A percentile compares a stretch with the other conserved stretches of the same genome.
These are phyloP conservation scores for slime mould (Dictyostelium discoideum) DNA, from an alignment of 78 protist species.

Conservation along the genomic window dicty_2.7 NC_007091.3:1830001-1830500, in stretches of 20 bases:
- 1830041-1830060: slow-evolving; percentile 88
- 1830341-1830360: slow-evolving; percentile 86
- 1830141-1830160: slow-evolving; percentile 83
- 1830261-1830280: slow-evolving; percentile 89
- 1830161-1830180: slow-evolving; percentile 77
- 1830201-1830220: slow-evolving; percentile 92
- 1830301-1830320: slow-evolving; percentile 84
- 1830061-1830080: slow-evolving; percentile 91
- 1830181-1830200: slow-evolving; percentile 86
- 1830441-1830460: slow-evolving; percentile 48
- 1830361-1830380: slow-evolving; percentile 70
- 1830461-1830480: slow-evolving; percentile 25
- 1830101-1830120: slow-evolving; percentile 49
- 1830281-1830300: slow-evolving; percentile 78
- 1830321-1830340: slow-evolving; percentile 93
- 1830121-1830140: slow-evolving; percentile 18
- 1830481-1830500: slow-evolving; percentile 55
- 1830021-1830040: slow-evolving; percentile 87
- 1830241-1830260: slow-evolving; percentile 93
- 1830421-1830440: slow-evolving; percentile 65
- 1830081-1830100: slow-evolving; percentile 49
- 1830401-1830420: slow-evolving; percentile 79
- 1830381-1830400: slow-evolving; percentile 81
- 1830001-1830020: slow-evolving; percentile 63
- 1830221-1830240: slow-evolving; percentile 96